Evolutionary conservation across 148 eudicot species (phyloP).

Genomic region (Rheum nobile): DNA sequence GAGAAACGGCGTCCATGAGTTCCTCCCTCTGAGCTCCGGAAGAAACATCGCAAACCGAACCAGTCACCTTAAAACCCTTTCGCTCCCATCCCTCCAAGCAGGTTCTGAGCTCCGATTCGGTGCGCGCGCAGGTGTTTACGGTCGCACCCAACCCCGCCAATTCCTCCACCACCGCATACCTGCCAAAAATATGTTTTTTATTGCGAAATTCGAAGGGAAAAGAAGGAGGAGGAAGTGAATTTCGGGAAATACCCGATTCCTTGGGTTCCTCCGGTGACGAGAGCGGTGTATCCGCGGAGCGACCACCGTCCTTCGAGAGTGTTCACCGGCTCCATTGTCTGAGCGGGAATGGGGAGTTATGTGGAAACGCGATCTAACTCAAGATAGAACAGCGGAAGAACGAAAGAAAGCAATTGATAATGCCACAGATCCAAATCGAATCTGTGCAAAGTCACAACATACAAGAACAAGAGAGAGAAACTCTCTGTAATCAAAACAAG

Average conservation of each 20-base stretch:
- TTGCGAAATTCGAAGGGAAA: too few relatives aligned
- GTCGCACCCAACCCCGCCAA: conserved; percentile 61
- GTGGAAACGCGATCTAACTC: too few relatives aligned
- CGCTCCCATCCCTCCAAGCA: conserved; percentile 56
- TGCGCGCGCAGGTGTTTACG: conserved; percentile 67
- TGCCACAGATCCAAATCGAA: too few relatives aligned
- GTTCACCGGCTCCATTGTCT: too few relatives aligned
- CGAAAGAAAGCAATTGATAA: too few relatives aligned
- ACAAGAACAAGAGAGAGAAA: too few relatives aligned
- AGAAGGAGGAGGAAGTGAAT: background rate
- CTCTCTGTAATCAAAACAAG: too few relatives aligned
- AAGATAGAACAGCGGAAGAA: too few relatives aligned
- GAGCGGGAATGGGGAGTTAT: too few relatives aligned
- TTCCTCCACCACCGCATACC: conserved; percentile 80
- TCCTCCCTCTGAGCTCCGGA: conserved; percentile 34
- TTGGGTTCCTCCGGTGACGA: conserved; percentile 91
- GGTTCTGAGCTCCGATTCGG: conserved; percentile 46
- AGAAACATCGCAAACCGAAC: conserved; percentile 63
- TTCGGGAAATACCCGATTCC: conserved; percentile 59
- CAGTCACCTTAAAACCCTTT: conserved; percentile 53
- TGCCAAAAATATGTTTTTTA: background rate
- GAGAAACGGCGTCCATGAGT: conserved; percentile 43
- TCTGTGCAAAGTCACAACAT: too few relatives aligned
- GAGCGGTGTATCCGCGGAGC: conserved; percentile 63
- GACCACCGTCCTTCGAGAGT: conserved; percentile 30